These are phyloP conservation scores for Leccinum pachyderme DNA, from an alignment of 1,284 basidiomycete genomes.

Conservation along the genomic window DNA sequence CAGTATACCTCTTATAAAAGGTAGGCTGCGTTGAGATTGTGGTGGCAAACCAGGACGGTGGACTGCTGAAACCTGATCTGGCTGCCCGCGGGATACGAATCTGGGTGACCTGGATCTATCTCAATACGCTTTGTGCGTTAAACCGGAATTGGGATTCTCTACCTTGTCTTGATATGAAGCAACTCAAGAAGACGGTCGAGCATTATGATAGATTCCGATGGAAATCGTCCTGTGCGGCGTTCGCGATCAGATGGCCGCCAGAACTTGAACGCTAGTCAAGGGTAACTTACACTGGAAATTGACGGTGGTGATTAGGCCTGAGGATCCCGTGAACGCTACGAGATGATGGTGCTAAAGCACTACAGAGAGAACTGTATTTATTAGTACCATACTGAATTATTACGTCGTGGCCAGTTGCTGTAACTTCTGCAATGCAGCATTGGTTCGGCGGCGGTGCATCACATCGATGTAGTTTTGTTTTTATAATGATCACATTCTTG, in stretches of 20 bases:
- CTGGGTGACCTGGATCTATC: background rate
- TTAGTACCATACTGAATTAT: background rate
- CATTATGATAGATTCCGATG: background rate
- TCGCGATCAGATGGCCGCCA: background rate
- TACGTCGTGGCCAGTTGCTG: background rate
- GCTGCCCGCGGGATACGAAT: slow-evolving; percentile 7
- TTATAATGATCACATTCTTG: background rate
- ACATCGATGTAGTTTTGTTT: background rate
- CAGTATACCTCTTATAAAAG: background rate
- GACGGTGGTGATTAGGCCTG: background rate
- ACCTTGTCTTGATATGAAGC: slow-evolving; percentile 2
- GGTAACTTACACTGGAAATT: background rate
- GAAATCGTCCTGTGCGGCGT: background rate
- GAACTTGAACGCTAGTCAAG: background rate
- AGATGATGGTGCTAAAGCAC: background rate
- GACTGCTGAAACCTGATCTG: background rate
- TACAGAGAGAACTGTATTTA: background rate
- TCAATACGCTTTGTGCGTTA: background rate
- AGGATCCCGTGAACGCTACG: background rate
- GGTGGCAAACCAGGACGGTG: background rate
- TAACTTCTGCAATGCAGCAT: background rate
- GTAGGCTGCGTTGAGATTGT: background rate
- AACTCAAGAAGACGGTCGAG: background rate
- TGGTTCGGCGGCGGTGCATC: background rate
- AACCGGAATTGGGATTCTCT: background rate